These are phyloP conservation scores for Lactifluus echinatus DNA, from an alignment of 768 basidiomycete genomes.

Conservation along the genomic window DNA sequence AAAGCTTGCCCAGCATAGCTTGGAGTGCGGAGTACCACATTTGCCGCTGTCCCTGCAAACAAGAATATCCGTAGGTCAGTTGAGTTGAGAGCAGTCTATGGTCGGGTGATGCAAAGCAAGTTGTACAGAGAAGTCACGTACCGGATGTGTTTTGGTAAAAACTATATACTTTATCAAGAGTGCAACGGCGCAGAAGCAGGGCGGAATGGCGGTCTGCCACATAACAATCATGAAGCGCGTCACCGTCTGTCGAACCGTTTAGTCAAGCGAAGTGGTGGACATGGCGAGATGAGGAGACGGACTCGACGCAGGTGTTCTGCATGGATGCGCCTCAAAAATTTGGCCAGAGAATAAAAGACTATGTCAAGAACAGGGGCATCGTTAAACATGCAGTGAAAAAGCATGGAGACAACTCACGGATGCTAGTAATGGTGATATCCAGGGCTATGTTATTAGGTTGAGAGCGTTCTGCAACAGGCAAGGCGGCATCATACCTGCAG, in stretches of 20 bases:
- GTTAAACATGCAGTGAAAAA: background rate
- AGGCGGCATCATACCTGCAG: conserved; percentile 1
- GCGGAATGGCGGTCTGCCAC: conserved; percentile 13
- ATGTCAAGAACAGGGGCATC: background rate
- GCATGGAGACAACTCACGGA: background rate
- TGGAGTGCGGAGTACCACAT: conserved; percentile 7
- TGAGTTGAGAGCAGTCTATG: too few relatives aligned
- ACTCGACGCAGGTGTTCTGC: conserved; percentile 9
- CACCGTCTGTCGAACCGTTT: background rate
- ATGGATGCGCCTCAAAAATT: background rate
- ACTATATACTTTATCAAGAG: conserved; percentile 8
- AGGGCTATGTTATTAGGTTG: background rate
- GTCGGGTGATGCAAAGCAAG: background rate
- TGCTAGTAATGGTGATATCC: conserved; percentile 3
- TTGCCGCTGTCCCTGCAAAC: background rate
- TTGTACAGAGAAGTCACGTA: background rate
- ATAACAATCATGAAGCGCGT: conserved; percentile 4
- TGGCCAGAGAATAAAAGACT: conserved; percentile 6
- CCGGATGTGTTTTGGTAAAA: conserved; percentile 3
- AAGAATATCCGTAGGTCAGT: background rate
- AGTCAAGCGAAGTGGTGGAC: background rate
- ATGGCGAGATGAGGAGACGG: background rate
- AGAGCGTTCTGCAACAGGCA: background rate
- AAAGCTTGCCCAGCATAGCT: conserved; percentile 15
- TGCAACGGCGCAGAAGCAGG: background rate